Conservation (phyloP, 2,329 filamentous ascomycete genomes). For the Fusarium sp. region DNA sequence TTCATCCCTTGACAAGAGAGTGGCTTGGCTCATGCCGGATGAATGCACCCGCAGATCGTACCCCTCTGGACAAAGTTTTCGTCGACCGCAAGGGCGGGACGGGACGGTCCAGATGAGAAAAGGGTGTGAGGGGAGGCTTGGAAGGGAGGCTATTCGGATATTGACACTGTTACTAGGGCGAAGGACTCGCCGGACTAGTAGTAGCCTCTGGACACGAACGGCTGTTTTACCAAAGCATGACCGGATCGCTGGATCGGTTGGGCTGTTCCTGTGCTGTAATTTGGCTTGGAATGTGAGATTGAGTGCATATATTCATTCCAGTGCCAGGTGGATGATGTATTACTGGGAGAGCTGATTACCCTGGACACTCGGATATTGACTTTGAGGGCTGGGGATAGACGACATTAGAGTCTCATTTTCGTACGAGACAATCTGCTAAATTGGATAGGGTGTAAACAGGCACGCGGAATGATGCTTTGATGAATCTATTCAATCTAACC, state of each 20-base stretch:
- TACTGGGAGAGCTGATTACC: background rate
- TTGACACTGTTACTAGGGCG: background rate
- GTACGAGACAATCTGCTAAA: background rate
- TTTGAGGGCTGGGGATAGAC: background rate
- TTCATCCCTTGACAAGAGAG: constrained; percentile 13
- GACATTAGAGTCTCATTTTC: background rate
- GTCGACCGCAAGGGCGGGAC: constrained; percentile 22
- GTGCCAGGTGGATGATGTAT: background rate
- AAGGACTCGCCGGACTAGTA: background rate
- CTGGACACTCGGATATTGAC: background rate
- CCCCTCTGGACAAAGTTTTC: constrained; percentile 1
- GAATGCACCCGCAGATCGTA: background rate
- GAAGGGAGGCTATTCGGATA: background rate
- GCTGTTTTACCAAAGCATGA: background rate
- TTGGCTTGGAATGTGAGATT: constrained; percentile 5
- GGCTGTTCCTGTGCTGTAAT: constrained; percentile 6
- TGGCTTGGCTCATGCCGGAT: constrained; percentile 5
- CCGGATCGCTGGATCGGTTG: background rate
- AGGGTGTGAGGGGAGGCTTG: constrained; percentile 4
- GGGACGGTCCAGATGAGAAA: constrained; percentile 22
- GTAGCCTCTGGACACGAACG: background rate
- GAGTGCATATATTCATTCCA: constrained; percentile 26
- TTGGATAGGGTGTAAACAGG: background rate
- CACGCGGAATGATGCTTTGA: background rate
- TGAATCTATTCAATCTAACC: background rate